Evolutionary conservation across 441 rosid species (phyloP), one percentile per base, ranked within the genome.

Genomic region (Melastoma candidum): DNA sequence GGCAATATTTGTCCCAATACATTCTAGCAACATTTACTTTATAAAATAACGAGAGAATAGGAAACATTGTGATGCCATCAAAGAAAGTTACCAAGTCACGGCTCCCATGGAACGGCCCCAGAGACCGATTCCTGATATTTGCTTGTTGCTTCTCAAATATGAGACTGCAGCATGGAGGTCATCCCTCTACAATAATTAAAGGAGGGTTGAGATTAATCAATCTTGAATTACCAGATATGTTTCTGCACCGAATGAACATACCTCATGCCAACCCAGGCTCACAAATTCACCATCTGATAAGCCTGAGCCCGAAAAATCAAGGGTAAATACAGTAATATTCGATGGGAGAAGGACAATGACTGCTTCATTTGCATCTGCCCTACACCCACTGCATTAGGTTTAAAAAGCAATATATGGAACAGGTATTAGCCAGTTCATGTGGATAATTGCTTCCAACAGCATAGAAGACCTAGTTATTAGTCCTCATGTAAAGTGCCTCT

Each of bases 91-190:
- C 98, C 98, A 71, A 60, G 98, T 92, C 63, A 92, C 98, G 3
- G 98, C 98, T 56, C 98, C 98, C 98, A 92, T 92, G 41, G 98
- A 92, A 58, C 98, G 87, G 64, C 98, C 98, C 98, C 98, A 92
- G 4, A 92, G 96, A 59, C 94, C 98, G 48, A 87, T 79, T 51
- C 85, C 65, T 25, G 98, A 87, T 65, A 84, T 75, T 54, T 77
- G 75, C 54, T 71, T 74, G 70, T 68, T 78, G 76, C 71, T 80
- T 77, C 96, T 82, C 55, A 92, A 81, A 71, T 87, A 71, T 49
- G 98, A 75, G 13, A 87, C 82, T 24, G 78, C 95, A 57, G 77
- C 81, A 71, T 82, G 82, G 64, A 92, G 98, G 77, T 92, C 98
- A 68, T 83, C 87, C 73, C 64, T 87, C 96, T 90, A 78, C 63